Evolutionary conservation across 2,329 filamentous ascomycete genomes (phyloP), one percentile per base, ranked within the genome.

Genomic region (Fonsecaea multimorphosa): DNA sequence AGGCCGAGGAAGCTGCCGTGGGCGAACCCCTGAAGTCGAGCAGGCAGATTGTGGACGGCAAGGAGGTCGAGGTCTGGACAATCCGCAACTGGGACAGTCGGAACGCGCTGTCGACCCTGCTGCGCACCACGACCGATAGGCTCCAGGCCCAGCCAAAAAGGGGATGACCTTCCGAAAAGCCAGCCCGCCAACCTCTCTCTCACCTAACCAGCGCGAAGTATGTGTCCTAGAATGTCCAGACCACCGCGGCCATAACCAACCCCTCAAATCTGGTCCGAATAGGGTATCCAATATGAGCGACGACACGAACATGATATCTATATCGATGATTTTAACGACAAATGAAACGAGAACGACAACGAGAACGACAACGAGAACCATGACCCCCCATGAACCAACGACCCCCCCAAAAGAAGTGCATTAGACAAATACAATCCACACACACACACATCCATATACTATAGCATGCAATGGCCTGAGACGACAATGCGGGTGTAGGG

Each of bases 1-100:
- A 74, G 34, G 81, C 80, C 6, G 67, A 73, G 54, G 68, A 71
- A 49, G 72, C 70, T 2, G 72, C 72, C 1, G 38, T 65, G 22
- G 65, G 63, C 12, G 71, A 72, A 49, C 70, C 70, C 5, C 59
- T 72, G 54, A 60, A 70, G 31, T 44, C 40, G 16, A 62, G 44
- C 40, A 63, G 19, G 31, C 57, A 55, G 51, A 59, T 54, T 16
- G 54, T 63, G 22, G 60, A 70, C 27, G 71, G 69, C 5, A 62
- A 70, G 51, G 61, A 68, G 52, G 63, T 69, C 16, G 70, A 71
- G 53, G 57, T 68, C 7, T 72, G 71, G 71, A 71, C 64, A 29
- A 72, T 72, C 44, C 65, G 68, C 27, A 72, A 72, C 38, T 72
- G 71, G 71, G 70, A 72, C 40, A 70, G 66, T 44, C 63, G 66